Conservation (phyloP, 2,329 filamentous ascomycete species). For the Elsinoe perseae region DNA sequence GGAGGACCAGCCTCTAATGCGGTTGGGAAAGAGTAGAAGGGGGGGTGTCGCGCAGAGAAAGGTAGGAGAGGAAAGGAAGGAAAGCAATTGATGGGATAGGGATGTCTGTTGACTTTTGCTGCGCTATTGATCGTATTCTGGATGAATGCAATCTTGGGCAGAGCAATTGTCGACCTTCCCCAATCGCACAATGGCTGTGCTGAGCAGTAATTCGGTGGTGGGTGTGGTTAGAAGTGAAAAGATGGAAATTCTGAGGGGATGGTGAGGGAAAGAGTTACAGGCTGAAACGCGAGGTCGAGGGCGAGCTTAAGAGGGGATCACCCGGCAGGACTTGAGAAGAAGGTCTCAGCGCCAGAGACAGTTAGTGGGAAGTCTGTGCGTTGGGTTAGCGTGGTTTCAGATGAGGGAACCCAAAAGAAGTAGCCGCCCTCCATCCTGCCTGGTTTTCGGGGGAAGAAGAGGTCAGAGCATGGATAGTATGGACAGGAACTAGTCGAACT, state of each 20-base stretch:
- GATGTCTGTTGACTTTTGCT: neutral
- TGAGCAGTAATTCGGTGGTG: neutral
- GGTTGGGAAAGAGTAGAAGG: neutral
- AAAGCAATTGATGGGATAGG: neutral
- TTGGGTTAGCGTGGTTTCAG: constrained; percentile 4
- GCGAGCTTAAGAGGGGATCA: constrained; percentile 4
- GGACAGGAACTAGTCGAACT: neutral
- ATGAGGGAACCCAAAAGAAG: neutral
- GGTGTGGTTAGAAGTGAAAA: neutral
- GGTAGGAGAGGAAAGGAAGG: neutral
- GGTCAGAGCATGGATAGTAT: neutral
- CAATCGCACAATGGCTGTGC: neutral
- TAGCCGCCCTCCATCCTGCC: neutral
- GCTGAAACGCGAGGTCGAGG: constrained; percentile 15
- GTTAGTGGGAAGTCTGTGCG: constrained; percentile 9
- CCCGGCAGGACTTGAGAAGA: neutral
- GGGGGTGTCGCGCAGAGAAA: neutral
- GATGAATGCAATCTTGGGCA: neutral
- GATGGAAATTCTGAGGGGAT: constrained; percentile 2
- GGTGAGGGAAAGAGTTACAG: constrained; percentile 16
- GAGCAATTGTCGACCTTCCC: constrained; percentile 1
- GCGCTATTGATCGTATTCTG: neutral
- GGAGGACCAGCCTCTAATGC: constrained; percentile 14
- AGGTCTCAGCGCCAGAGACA: constrained; percentile 14
- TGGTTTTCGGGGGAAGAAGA: neutral